These are phyloP conservation scores for Aspergillus aculeatus DNA, from an alignment of 2,329 filamentous ascomycete species.

Conservation along the genomic window DNA sequence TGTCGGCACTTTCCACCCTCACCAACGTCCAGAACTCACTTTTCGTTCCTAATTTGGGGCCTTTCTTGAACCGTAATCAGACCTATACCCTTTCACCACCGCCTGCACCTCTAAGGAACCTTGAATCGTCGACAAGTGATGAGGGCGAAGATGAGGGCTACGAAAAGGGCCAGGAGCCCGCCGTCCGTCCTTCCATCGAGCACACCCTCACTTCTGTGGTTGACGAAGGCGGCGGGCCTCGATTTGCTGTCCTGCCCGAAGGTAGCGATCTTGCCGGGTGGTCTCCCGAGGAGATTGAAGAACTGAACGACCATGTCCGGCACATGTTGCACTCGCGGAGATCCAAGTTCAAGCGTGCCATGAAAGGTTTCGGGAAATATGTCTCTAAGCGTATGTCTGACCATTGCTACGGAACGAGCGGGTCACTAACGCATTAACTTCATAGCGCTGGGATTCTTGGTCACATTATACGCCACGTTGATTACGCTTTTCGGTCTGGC, in stretches of 20 bases:
- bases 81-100: conserved; percentile 70
- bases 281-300: conserved; percentile 69
- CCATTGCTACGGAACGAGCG: not conserved
- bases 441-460: conserved; percentile 72
- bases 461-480: conserved; percentile 77
- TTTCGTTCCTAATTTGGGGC: conserved; percentile 78
- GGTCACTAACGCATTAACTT: not conserved
- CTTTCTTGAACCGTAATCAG: conserved; percentile 71
- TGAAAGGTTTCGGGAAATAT: conserved; percentile 81
- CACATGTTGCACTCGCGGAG: conserved; percentile 83
- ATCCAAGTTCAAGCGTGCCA: conserved; percentile 72
- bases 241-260: conserved; percentile 77
- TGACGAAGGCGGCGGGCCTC: conserved; percentile 66
- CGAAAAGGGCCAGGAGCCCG: conserved; percentile 21
- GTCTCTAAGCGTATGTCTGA: conserved; percentile 59
- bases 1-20: conserved; percentile 76
- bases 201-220: conserved; percentile 67
- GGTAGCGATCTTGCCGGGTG: conserved; percentile 71
- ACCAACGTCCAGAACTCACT: conserved; percentile 90
- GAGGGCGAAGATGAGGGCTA: conserved; percentile 25
- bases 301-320: conserved; percentile 80
- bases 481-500: conserved; percentile 83
- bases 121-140: conserved; percentile 25
- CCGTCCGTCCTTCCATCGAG: conserved; percentile 26
- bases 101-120: conserved; percentile 29